A percentile compares a stretch with the other conserved stretches of the same genome.
These are phyloP conservation scores for Claviceps pazoutovae DNA, from an alignment of 2,329 filamentous ascomycete species.

Conservation along the genomic window DNA sequence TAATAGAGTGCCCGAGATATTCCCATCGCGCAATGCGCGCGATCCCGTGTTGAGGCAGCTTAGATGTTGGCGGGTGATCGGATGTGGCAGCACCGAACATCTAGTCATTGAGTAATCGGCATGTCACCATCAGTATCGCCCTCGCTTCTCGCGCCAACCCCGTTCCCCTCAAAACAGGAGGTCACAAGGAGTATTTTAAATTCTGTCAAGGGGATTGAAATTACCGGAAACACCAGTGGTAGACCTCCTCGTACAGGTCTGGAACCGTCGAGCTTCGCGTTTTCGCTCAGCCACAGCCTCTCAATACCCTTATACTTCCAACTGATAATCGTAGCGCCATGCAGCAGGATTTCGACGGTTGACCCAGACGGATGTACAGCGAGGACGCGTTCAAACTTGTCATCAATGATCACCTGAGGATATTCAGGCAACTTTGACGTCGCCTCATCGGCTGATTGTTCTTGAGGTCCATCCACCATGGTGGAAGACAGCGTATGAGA, in stretches of 20 bases:
- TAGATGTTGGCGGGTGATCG: slow-evolving; percentile 59
- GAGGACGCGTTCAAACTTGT: slow-evolving; percentile 52
- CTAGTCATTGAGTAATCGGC: slow-evolving; percentile 27
- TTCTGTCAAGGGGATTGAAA: slow-evolving; percentile 17
- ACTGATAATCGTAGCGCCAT: slow-evolving; percentile 80
- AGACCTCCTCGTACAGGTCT: slow-evolving; percentile 88
- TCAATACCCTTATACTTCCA: slow-evolving; percentile 80
- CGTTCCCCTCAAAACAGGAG: neutral
- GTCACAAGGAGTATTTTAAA: neutral
- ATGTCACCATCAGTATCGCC: neutral
- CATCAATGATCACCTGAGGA: slow-evolving; percentile 60
- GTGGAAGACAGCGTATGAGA: neutral
- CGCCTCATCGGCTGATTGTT: slow-evolving; percentile 61
- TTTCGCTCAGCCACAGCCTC: slow-evolving; percentile 75
- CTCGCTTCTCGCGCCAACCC: neutral
- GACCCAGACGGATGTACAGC: slow-evolving; percentile 77
- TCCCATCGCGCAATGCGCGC: slow-evolving; percentile 85
- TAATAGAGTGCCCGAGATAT: slow-evolving; percentile 70
- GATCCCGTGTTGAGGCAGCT: slow-evolving; percentile 87
- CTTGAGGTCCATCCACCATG: slow-evolving; percentile 77
- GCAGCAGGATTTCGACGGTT: slow-evolving; percentile 72
- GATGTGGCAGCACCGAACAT: slow-evolving; percentile 76
- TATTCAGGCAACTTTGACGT: slow-evolving; percentile 62
- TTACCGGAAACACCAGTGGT: slow-evolving; percentile 82
- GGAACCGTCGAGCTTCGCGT: slow-evolving; percentile 66